These are phyloP conservation scores for Fraxinus sp. DNA, from an alignment of 305 asterid genomes.

Conservation along the genomic window DNA sequence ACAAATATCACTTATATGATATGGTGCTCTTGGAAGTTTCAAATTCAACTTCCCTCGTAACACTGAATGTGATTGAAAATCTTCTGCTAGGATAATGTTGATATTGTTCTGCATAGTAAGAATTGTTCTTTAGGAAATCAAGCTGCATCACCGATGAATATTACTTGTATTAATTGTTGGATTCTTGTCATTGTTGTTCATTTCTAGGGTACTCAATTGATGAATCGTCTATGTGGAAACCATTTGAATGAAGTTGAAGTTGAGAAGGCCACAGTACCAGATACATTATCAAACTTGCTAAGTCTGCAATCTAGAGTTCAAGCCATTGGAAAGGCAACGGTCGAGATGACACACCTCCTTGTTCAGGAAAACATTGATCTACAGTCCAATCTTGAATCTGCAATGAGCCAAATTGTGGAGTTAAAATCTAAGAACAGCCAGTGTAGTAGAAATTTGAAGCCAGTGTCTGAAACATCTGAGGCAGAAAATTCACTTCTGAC, in stretches of 20 bases:
- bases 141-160: not conserved
- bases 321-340: slow-evolving; percentile 53
- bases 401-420: slow-evolving; percentile 59
- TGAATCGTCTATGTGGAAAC: slow-evolving; percentile 20
- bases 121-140: not conserved
- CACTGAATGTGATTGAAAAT: not conserved
- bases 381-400: slow-evolving; percentile 65
- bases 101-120: not conserved
- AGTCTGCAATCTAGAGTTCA: slow-evolving; percentile 57
- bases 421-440: slow-evolving; percentile 57
- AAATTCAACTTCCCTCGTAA: not conserved
- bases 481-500: slow-evolving; percentile 64
- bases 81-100: not conserved
- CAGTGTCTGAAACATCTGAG: slow-evolving; percentile 61
- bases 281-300: slow-evolving; percentile 42
- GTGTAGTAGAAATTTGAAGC: slow-evolving; percentile 47
- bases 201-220: slow-evolving; percentile 46
- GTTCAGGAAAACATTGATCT: slow-evolving; percentile 55
- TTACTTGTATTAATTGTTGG: not conserved
- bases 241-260: slow-evolving; percentile 18
- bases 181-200: slow-evolving; percentile 11
- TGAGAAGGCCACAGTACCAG: slow-evolving; percentile 27
- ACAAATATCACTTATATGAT: not conserved
- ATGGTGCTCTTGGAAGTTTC: not conserved
- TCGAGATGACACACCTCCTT: slow-evolving; percentile 48